Percentiles rank a stretch among this genome's conserved stretches.
These are phyloP conservation scores for Aspergillus novofumigatus DNA, from an alignment of 2,329 filamentous ascomycete genomes.

Conservation along the genomic window DNA sequence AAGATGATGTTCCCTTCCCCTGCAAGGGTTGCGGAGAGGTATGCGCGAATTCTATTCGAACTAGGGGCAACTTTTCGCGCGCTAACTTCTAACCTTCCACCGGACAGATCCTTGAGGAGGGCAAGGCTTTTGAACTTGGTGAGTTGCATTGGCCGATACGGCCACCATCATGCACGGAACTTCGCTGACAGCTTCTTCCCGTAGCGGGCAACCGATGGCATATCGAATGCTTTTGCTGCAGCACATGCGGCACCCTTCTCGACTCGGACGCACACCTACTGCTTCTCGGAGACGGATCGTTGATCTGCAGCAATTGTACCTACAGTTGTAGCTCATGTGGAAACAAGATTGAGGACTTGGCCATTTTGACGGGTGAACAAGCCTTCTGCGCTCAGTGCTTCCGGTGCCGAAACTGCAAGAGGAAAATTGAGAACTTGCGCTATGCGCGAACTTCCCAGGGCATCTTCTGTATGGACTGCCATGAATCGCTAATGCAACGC, in stretches of 20 bases:
- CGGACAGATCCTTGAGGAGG: slow-evolving; percentile 87
- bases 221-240: slow-evolving; percentile 97
- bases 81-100: slow-evolving; percentile 7
- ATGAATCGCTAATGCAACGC: slow-evolving; percentile 92
- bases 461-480: slow-evolving; percentile 99
- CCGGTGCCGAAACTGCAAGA: slow-evolving; percentile 95
- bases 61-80: not conserved
- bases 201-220: slow-evolving; percentile 95
- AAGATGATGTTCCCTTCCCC: slow-evolving; percentile 74
- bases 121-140: slow-evolving; percentile 98
- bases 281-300: slow-evolving; percentile 90
- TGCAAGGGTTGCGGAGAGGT: slow-evolving; percentile 95
- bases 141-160: slow-evolving; percentile 27
- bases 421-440: slow-evolving; percentile 95
- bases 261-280: slow-evolving; percentile 98
- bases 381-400: slow-evolving; percentile 98
- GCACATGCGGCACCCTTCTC: slow-evolving; percentile 89
- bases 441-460: slow-evolving; percentile 97
- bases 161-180: slow-evolving; percentile 11
- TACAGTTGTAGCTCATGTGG: slow-evolving; percentile 96
- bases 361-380: slow-evolving; percentile 95
- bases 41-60: slow-evolving; percentile 20
- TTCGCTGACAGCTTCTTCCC: slow-evolving; percentile 26
- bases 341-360: slow-evolving; percentile 97
- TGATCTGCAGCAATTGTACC: slow-evolving; percentile 99